Evolutionary conservation across 73 alveolate genomes (phyloP).

Genomic region (Halteria grandinella): DNA sequence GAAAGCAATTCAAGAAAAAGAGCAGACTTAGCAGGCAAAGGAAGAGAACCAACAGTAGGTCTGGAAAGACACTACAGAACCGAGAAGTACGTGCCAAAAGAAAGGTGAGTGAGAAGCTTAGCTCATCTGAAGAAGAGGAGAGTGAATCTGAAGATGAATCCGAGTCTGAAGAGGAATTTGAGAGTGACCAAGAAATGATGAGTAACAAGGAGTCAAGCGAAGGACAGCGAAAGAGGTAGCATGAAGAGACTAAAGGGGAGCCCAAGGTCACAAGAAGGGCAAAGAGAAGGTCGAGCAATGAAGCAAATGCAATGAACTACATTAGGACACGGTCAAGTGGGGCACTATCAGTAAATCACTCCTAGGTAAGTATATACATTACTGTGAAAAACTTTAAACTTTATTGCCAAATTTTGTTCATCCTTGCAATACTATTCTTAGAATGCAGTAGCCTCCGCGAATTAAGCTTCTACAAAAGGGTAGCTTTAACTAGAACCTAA

Average conservation of each 20-base stretch:
- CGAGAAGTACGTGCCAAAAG: background rate
- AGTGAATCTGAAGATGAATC: background rate
- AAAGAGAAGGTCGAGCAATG: background rate
- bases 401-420: background rate
- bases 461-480: constrained; percentile 1
- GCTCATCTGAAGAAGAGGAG: background rate
- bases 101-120: constrained; percentile 1
- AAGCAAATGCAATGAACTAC: background rate
- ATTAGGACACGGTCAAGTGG: constrained; percentile 4
- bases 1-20: background rate
- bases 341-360: background rate
- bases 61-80: background rate
- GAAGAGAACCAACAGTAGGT: background rate
- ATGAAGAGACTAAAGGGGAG: background rate
- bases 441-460: background rate
- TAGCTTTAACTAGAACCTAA: no score
- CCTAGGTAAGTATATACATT: background rate
- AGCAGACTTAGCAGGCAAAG: background rate
- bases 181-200: no score
- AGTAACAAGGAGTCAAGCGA: background rate
- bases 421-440: background rate
- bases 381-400: background rate
- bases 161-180: background rate
- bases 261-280: background rate
- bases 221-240: background rate